phyloP scores from a whole-genome alignment of 495 filamentous ascomycete genomes.

The Neurospora pannonica region DNA sequence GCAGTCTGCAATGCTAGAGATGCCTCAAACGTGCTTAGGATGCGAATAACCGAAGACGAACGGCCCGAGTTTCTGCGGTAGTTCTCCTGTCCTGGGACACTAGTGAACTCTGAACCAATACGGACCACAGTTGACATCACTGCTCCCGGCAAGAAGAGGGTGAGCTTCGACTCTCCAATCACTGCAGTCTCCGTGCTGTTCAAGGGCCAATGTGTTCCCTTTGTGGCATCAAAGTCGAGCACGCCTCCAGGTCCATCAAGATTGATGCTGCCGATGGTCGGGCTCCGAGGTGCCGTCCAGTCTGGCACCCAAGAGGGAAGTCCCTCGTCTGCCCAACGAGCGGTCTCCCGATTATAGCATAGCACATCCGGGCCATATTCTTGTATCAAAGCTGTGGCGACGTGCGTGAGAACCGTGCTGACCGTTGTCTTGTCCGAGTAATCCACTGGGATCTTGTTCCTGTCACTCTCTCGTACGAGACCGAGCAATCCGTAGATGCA shows the following conservation, averaged over 20 bases:
- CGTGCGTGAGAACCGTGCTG: conserved; percentile 47
- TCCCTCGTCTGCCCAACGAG: neutral
- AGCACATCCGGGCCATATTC: conserved; percentile 3
- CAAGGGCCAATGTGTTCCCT: neutral
- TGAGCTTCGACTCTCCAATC: neutral
- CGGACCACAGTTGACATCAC: neutral
- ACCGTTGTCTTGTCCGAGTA: conserved; percentile 7
- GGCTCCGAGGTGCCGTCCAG: neutral
- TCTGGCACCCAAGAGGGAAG: conserved; percentile 9
- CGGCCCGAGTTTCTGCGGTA: neutral
- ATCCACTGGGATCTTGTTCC: conserved; percentile 7
- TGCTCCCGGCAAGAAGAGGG: neutral
- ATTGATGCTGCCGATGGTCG: neutral
- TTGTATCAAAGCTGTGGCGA: conserved; percentile 39
- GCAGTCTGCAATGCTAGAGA: no score
- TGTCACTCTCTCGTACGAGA: conserved; percentile 5
- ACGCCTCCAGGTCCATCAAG: neutral
- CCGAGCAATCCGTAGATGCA: conserved; percentile 16
- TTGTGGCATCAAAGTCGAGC: neutral
- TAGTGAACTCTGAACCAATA: neutral
- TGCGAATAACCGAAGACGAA: no score
- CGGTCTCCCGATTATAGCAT: neutral
- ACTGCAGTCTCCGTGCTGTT: neutral
- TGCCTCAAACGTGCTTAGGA: no score
- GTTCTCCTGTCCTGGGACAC: neutral